Evolutionary conservation across 2,329 filamentous ascomycete genomes (phyloP).

Genomic region (Ceratocystis harringtonii): DNA sequence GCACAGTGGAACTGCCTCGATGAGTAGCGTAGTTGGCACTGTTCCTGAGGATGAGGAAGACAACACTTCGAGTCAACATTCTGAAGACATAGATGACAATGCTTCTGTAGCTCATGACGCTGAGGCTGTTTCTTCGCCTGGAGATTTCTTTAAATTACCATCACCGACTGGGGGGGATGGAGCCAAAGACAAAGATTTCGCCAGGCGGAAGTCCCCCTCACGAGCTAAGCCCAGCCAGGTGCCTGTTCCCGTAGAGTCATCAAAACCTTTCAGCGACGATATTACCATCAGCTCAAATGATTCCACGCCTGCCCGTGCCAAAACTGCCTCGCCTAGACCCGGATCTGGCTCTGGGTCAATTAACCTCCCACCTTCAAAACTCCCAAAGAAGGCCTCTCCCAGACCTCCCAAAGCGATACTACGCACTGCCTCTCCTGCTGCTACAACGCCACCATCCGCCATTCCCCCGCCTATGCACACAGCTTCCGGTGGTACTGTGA

Average conservation of each 20-base stretch:
- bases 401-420: slow-evolving; percentile 6
- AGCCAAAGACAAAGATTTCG: neutral
- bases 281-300: neutral
- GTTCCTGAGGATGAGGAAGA: slow-evolving; percentile 56
- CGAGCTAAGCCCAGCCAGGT: neutral
- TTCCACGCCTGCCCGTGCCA: neutral
- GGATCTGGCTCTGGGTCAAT: slow-evolving; percentile 1
- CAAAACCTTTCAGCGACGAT: neutral
- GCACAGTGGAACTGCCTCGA: neutral
- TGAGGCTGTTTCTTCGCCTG: slow-evolving; percentile 24
- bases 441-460: neutral
- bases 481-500: slow-evolving; percentile 10
- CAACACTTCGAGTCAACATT: slow-evolving; percentile 26
- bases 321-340: slow-evolving; percentile 13
- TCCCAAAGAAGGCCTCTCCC: slow-evolving; percentile 15
- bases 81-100: slow-evolving; percentile 20
- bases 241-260: slow-evolving; percentile 7
- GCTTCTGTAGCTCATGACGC: slow-evolving; percentile 3
- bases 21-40: slow-evolving; percentile 53
- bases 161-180: slow-evolving; percentile 1
- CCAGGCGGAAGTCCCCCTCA: neutral
- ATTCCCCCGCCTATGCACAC: slow-evolving; percentile 10
- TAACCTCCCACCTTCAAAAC: slow-evolving; percentile 11
- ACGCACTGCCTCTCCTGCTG: slow-evolving; percentile 7
- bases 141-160: slow-evolving; percentile 21